Percentiles rank a stretch among this genome's conserved stretches.
Conservation (phyloP, 1,139 yeast species). For the Taphrina sp. region DNA sequence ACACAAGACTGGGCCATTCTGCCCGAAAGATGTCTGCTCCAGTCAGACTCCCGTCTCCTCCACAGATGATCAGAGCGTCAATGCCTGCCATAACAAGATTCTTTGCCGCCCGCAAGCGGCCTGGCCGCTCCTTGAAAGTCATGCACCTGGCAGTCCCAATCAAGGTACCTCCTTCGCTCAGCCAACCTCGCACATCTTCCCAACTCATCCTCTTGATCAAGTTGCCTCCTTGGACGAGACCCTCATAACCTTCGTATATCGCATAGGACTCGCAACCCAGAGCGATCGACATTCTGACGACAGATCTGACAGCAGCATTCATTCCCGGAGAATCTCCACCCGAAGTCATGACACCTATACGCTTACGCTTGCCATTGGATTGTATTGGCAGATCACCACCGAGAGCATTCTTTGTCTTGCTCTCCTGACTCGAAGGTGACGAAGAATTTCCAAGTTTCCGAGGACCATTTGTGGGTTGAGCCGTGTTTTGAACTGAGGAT, state of each 20-base stretch:
- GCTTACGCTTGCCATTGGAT: constrained; percentile 45
- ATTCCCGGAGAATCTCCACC: constrained; percentile 99
- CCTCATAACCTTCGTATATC: constrained; percentile 91
- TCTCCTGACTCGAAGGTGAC: neutral
- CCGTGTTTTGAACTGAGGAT: constrained; percentile 36
- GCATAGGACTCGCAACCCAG: constrained; percentile 94
- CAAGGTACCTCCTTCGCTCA: constrained; percentile 83
- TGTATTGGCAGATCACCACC: constrained; percentile 22
- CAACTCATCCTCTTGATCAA: constrained; percentile 75
- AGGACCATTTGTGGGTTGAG: neutral
- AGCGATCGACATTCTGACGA: constrained; percentile 83
- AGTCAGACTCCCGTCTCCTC: constrained; percentile 97
- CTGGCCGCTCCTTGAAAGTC: constrained; percentile 78
- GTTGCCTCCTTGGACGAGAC: constrained; percentile 73
- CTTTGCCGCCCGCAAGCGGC: constrained; percentile 77
- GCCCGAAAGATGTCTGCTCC: constrained; percentile 93
- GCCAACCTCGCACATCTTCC: constrained; percentile 92
- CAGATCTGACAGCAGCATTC: constrained; percentile 94
- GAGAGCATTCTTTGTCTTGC: constrained; percentile 9
- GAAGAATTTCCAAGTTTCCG: neutral
- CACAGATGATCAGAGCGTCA: constrained; percentile 95
- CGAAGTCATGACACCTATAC: constrained; percentile 93
- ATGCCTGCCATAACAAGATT: constrained; percentile 85
- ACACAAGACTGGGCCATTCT: constrained; percentile 87
- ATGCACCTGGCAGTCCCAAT: constrained; percentile 95